Evolutionary conservation across 2,329 filamentous ascomycete species (phyloP).

Genomic region (Nemania serpens): DNA sequence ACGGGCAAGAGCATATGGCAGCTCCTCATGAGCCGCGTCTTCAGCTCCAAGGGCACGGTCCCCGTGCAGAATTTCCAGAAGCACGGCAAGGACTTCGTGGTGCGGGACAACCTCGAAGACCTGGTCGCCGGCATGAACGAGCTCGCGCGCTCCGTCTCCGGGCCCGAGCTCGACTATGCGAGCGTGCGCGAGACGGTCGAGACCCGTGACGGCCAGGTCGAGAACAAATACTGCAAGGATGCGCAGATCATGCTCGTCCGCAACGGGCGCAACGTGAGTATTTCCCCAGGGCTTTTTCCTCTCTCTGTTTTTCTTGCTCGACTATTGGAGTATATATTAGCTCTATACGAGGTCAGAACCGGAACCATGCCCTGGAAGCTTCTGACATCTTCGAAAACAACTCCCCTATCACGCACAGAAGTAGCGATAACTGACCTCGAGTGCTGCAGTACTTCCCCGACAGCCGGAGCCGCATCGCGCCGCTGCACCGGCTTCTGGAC

Average conservation of each 20-base stretch:
- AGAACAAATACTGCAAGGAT: slow-evolving; percentile 63
- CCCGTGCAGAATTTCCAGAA: slow-evolving; percentile 64
- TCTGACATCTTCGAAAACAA: too few species aligned
- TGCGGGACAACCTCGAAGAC: slow-evolving; percentile 59
- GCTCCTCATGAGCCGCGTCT: slow-evolving; percentile 54
- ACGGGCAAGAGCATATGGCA: slow-evolving; percentile 61
- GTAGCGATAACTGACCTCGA: too few species aligned
- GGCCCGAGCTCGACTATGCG: slow-evolving; percentile 53
- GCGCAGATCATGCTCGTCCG: slow-evolving; percentile 65
- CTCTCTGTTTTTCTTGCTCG: too few species aligned
- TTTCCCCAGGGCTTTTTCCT: too few species aligned
- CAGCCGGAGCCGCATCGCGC: slow-evolving; percentile 53
- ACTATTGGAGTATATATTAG: too few species aligned
- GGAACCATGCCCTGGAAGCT: too few species aligned
- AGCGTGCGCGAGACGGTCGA: slow-evolving; percentile 54
- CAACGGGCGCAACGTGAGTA: slow-evolving; percentile 49
- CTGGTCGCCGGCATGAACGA: slow-evolving; percentile 64
- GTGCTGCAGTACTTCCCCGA: slow-evolving; percentile 61
- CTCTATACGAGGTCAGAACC: too few species aligned
- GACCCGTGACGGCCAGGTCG: slow-evolving; percentile 59
- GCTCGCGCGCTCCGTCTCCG: slow-evolving; percentile 51
- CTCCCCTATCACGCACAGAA: too few species aligned
- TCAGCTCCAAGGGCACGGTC: slow-evolving; percentile 56
- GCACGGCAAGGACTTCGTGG: slow-evolving; percentile 63
- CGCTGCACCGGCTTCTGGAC: slow-evolving; percentile 59